Percentiles rank a stretch among this genome's conserved stretches.
Conservation (phyloP, 2,329 filamentous ascomycete genomes). For the Microcyclospora pomicola region DNA sequence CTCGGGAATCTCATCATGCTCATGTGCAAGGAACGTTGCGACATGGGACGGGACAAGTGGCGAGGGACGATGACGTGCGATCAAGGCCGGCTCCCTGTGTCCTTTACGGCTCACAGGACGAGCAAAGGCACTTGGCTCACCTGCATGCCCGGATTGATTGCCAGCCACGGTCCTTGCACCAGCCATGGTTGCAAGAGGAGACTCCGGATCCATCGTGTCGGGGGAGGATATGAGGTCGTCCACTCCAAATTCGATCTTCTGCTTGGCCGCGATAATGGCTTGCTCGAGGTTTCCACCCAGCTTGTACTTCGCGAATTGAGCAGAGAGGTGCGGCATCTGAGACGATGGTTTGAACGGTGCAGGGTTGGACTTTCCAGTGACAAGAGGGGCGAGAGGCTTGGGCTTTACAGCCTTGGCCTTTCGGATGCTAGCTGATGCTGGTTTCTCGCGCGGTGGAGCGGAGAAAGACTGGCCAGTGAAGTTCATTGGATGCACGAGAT, state of each 20-base stretch:
- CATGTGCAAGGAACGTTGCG: conserved; percentile 5
- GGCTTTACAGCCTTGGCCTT: conserved; percentile 5
- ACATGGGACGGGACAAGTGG: conserved; percentile 14
- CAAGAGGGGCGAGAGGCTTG: conserved; percentile 6
- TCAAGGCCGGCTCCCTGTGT: conserved; percentile 3
- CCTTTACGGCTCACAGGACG: conserved; percentile 10
- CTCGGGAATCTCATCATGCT: conserved; percentile 14
- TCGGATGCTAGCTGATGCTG: conserved; percentile 4
- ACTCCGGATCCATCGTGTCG: conserved; percentile 10
- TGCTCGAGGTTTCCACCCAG: conserved; percentile 26
- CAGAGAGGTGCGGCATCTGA: conserved; percentile 29
- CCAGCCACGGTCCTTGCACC: conserved; percentile 7
- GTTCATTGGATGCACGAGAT: conserved; percentile 20
- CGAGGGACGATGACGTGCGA: conserved; percentile 18
- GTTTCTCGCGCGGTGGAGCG: not conserved
- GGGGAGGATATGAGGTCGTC: conserved; percentile 19
- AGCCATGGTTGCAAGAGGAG: conserved; percentile 9
- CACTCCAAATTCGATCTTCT: conserved; percentile 20
- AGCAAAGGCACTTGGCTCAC: not conserved
- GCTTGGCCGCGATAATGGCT: conserved; percentile 17
- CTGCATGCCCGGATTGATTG: not conserved
- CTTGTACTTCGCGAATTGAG: conserved; percentile 27
- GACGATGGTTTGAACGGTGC: conserved; percentile 25
- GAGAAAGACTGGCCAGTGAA: conserved; percentile 2
- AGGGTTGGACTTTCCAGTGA: not conserved